Conservation (phyloP, 768 basidiomycete genomes). For the Pholiota conissans region DNA sequence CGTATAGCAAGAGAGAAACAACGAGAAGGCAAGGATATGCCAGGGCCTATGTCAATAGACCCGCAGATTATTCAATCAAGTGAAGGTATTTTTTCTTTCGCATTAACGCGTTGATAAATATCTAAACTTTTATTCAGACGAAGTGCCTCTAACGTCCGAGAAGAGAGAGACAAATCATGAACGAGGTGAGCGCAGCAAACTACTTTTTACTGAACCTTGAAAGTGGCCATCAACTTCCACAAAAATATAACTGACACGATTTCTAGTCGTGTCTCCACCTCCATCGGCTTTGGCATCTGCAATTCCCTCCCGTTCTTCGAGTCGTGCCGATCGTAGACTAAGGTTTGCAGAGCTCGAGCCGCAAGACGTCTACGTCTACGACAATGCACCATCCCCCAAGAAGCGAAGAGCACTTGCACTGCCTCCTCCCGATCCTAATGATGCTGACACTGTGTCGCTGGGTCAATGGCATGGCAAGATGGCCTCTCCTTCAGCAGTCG, state of each 20-base stretch:
- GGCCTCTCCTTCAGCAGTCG: conserved; percentile 8
- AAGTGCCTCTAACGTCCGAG: conserved; percentile 22
- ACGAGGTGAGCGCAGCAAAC: conserved; percentile 14
- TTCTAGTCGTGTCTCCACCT: conserved; percentile 26
- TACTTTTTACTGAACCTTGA: not conserved
- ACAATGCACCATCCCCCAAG: conserved; percentile 74
- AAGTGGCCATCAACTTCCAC: not conserved
- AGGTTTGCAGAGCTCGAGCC: conserved; percentile 78
- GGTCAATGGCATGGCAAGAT: conserved; percentile 35
- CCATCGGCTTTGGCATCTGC: conserved; percentile 47
- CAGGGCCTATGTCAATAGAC: not conserved
- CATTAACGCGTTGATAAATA: not conserved
- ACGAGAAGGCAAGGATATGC: not conserved
- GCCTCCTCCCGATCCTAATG: conserved; percentile 43
- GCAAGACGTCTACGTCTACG: conserved; percentile 79
- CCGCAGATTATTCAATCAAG: not conserved
- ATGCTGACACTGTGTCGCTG: conserved; percentile 36
- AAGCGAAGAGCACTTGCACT: conserved; percentile 56
- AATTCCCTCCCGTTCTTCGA: conserved; percentile 59
- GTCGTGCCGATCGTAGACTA: conserved; percentile 54
- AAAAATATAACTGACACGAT: not conserved
- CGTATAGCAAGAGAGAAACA: conserved; percentile 44
- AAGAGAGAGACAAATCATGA: conserved; percentile 16
- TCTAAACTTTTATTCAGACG: conserved; percentile 7
- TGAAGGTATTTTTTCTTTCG: conserved; percentile 9